Evolutionary conservation across 768 basidiomycete species (phyloP).

Genomic region (Grammothele lineata): DNA sequence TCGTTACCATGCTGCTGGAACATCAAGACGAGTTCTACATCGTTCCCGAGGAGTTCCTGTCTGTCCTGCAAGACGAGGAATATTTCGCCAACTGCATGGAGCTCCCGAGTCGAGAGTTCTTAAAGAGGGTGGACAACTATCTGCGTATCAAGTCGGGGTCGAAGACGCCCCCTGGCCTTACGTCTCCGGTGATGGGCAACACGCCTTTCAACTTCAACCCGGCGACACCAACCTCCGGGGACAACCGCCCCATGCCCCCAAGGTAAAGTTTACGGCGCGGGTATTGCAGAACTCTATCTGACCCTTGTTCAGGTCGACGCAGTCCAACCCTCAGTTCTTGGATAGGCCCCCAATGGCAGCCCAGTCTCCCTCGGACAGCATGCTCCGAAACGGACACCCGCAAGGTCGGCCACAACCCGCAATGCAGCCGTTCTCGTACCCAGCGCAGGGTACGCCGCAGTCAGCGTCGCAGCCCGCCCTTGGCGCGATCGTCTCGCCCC

Average conservation of each 20-base stretch:
- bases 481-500: conserved; percentile 41
- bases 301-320: conserved; percentile 27
- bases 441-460: conserved; percentile 36
- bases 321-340: conserved; percentile 31
- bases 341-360: conserved; percentile 45
- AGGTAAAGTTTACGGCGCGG: too few relatives aligned
- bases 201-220: conserved; percentile 38
- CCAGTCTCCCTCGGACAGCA: conserved; percentile 33
- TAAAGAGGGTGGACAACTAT: conserved; percentile 94
- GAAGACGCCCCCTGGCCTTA: conserved; percentile 42
- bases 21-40: conserved; percentile 93
- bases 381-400: conserved; percentile 31
- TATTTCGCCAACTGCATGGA: conserved; percentile 87
- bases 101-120: conserved; percentile 88
- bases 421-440: conserved; percentile 40
- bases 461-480: conserved; percentile 42
- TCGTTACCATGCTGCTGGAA: conserved; percentile 82
- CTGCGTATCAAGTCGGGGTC: conserved; percentile 65
- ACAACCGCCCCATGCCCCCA: conserved; percentile 22
- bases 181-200: conserved; percentile 32
- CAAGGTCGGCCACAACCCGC: conserved; percentile 29
- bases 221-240: conserved; percentile 21
- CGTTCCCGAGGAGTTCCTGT: conserved; percentile 87
- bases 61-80: conserved; percentile 87
- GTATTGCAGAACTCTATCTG: too few relatives aligned